phyloP scores from a whole-genome alignment of 768 basidiomycete genomes.

The Tulasnella calospora region DNA sequence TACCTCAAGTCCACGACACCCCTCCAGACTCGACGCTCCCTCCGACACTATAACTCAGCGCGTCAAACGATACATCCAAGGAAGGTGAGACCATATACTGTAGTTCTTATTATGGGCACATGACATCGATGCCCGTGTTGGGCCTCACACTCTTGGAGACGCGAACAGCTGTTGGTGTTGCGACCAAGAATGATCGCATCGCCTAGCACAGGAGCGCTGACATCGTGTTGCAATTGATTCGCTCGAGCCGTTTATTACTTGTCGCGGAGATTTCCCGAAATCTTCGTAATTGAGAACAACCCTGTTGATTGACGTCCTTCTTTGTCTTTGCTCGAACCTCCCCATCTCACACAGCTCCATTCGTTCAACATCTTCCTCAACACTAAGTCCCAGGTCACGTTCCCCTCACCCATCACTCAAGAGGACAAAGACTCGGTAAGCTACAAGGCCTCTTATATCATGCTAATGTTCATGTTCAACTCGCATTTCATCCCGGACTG shows the following conservation, averaged over 20 bases:
- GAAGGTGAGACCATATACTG: not conserved
- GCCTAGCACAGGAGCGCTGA: not conserved
- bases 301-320: conserved; percentile 9
- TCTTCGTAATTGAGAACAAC: conserved; percentile 12
- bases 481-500: conserved; percentile 5
- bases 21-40: not conserved
- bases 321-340: not conserved
- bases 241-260: not conserved
- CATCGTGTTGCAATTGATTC: not conserved
- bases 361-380: not conserved
- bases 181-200: not conserved
- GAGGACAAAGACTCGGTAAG: conserved; percentile 1
- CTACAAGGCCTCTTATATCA: not conserved
- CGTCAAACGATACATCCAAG: not conserved
- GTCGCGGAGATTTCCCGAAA: not conserved
- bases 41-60: not conserved
- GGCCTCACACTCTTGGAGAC: not conserved
- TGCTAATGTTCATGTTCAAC: not conserved
- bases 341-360: not conserved
- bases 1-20: not conserved
- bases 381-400: not conserved
- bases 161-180: not conserved
- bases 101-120: not conserved
- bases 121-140: not conserved
- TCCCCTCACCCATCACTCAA: not conserved